Percentiles rank a stretch among this genome's conserved stretches.
Conservation (phyloP, 176 grass and related monocot species). For the Oryza glumipatula region DNA sequence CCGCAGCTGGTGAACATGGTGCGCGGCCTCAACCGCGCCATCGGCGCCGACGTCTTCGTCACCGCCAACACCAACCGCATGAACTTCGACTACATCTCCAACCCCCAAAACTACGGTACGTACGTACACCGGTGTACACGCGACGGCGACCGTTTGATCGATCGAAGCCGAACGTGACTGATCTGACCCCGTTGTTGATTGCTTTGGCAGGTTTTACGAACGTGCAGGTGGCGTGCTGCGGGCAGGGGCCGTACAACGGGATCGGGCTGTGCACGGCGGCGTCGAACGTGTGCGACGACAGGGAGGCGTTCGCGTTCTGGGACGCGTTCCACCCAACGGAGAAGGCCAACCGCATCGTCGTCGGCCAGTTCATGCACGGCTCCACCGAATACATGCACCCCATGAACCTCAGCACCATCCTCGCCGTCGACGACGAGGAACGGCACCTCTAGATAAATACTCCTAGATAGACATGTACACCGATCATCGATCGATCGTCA, state of each 20-base stretch:
- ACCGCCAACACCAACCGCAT: conserved; percentile 69
- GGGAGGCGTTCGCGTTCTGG: conserved; percentile 76
- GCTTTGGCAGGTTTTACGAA: conserved; percentile 61
- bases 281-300: conserved; percentile 71
- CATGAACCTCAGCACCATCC: conserved; percentile 91
- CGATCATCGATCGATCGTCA: background rate
- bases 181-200: background rate
- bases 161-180: background rate
- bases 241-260: conserved; percentile 91
- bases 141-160: background rate
- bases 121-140: too few species aligned
- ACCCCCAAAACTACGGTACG: conserved; percentile 70
- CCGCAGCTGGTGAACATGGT: conserved; percentile 70
- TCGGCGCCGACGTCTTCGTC: conserved; percentile 71
- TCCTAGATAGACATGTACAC: background rate
- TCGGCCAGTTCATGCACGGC: conserved; percentile 70
- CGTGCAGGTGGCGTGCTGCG: conserved; percentile 83
- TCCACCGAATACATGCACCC: conserved; percentile 78
- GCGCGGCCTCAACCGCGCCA: conserved; percentile 58
- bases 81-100: conserved; percentile 84
- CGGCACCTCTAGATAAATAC: background rate
- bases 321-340: conserved; percentile 88
- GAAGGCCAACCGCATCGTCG: conserved; percentile 79
- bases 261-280: conserved; percentile 74
- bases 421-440: conserved; percentile 58